Conservation (phyloP, 352 stramenopile species). For the Globisporangium paroecandrum region DNA sequence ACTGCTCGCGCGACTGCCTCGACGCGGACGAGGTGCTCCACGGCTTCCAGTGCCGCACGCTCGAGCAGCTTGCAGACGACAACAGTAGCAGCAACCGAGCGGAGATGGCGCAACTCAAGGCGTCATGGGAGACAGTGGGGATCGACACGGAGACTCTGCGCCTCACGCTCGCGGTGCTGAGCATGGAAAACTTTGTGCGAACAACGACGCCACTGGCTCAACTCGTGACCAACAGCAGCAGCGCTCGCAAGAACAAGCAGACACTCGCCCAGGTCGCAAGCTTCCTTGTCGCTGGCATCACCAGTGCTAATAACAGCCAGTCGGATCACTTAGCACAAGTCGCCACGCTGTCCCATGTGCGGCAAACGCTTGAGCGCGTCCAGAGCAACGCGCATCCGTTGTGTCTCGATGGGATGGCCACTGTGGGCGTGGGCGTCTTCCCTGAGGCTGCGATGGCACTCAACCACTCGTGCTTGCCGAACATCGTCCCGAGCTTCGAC, state of each 20-base stretch:
- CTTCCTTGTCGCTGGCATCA: slow-evolving; percentile 10
- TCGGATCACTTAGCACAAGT: background rate
- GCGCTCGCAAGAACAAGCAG: background rate
- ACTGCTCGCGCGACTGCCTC: slow-evolving; percentile 52
- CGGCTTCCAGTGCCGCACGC: slow-evolving; percentile 40
- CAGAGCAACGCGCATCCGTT: slow-evolving; percentile 60
- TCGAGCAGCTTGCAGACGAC: slow-evolving; percentile 21
- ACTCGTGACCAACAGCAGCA: slow-evolving; percentile 20
- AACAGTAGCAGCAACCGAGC: background rate
- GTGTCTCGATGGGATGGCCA: slow-evolving; percentile 32
- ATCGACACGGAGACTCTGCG: slow-evolving; percentile 46
- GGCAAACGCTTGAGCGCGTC: slow-evolving; percentile 34
- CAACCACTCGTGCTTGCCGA: slow-evolving; percentile 67
- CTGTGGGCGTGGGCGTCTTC: slow-evolving; percentile 54
- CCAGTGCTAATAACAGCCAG: slow-evolving; percentile 1
- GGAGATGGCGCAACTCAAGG: background rate
- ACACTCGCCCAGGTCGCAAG: slow-evolving; percentile 2
- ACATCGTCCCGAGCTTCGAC: slow-evolving; percentile 54
- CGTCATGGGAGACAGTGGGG: background rate
- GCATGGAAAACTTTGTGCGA: slow-evolving; percentile 49
- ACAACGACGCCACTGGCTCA: slow-evolving; percentile 28
- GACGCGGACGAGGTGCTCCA: slow-evolving; percentile 40
- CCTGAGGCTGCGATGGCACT: slow-evolving; percentile 63
- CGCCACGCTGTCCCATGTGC: slow-evolving; percentile 24
- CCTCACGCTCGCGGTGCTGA: slow-evolving; percentile 48